Conservation (phyloP, 2,329 filamentous ascomycete species). For the Trichoderma sp. region DNA sequence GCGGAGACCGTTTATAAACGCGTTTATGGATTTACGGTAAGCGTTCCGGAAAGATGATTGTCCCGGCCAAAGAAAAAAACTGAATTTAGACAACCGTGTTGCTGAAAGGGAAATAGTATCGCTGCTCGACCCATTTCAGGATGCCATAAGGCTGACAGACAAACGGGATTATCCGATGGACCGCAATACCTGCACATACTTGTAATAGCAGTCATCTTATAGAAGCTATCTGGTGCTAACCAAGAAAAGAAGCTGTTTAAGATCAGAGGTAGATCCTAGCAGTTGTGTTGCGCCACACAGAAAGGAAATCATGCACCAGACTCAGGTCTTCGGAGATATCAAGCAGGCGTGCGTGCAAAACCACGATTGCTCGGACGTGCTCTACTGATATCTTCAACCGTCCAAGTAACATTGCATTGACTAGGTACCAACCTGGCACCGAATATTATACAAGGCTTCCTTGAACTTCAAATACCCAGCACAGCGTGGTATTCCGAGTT, state of each 20-base stretch:
- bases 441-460: neutral
- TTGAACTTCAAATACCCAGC: neutral
- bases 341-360: neutral
- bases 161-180: neutral
- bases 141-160: neutral
- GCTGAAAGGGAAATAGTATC: neutral
- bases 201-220: neutral
- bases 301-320: neutral
- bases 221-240: neutral
- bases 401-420: neutral
- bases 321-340: neutral
- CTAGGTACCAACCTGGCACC: neutral
- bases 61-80: neutral
- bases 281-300: neutral
- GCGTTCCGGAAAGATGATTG: neutral
- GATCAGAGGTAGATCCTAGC: neutral
- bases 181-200: neutral
- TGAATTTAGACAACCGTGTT: neutral
- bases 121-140: neutral
- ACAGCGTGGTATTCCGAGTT: neutral
- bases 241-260: neutral
- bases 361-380: too few species aligned
- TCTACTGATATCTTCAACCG: neutral
- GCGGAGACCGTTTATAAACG: neutral
- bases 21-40: neutral